These are phyloP conservation scores for Tilletiopsis washingtonensis DNA, from an alignment of 1,284 basidiomycete genomes.

Conservation along the genomic window DNA sequence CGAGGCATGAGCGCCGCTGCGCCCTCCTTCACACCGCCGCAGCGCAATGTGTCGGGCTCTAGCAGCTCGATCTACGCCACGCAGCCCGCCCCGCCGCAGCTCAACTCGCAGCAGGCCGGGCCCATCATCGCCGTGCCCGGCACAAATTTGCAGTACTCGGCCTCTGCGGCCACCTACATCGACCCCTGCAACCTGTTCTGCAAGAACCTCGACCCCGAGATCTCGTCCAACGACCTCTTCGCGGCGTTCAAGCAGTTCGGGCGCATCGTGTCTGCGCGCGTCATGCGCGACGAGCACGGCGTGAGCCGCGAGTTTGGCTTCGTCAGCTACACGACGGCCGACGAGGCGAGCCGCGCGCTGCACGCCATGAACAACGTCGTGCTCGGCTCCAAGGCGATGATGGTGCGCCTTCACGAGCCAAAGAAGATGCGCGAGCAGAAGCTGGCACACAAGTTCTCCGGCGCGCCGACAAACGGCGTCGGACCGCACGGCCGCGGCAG, in stretches of 20 bases:
- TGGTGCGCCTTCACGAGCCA: constrained; percentile 78
- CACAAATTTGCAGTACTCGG: constrained; percentile 28
- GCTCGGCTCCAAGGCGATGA: constrained; percentile 60
- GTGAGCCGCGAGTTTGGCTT: constrained; percentile 90
- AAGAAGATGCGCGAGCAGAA: constrained; percentile 81
- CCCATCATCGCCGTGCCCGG: constrained; percentile 12
- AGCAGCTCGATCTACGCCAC: constrained; percentile 22
- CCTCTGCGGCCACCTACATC: constrained; percentile 28
- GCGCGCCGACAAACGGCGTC: neutral
- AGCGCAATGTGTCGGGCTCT: constrained; percentile 20
- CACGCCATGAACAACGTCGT: constrained; percentile 56
- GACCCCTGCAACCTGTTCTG: constrained; percentile 43
- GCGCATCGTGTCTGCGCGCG: constrained; percentile 62
- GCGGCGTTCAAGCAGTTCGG: constrained; percentile 34
- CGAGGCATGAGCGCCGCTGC: constrained; percentile 22
- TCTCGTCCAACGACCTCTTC: constrained; percentile 28
- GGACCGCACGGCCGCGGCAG: neutral
- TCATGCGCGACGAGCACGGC: constrained; percentile 80
- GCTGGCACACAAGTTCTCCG: constrained; percentile 64
- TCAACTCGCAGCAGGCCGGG: constrained; percentile 10
- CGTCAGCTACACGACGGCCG: constrained; percentile 59
- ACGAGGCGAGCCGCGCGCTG: constrained; percentile 62
- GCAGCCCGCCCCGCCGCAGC: neutral
- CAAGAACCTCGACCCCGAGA: constrained; percentile 32
- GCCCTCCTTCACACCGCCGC: constrained; percentile 22